Base-by-base conservation (phyloP, 1,284 basidiomycete genomes). In the Papiliotrema nemorosa region DNA sequence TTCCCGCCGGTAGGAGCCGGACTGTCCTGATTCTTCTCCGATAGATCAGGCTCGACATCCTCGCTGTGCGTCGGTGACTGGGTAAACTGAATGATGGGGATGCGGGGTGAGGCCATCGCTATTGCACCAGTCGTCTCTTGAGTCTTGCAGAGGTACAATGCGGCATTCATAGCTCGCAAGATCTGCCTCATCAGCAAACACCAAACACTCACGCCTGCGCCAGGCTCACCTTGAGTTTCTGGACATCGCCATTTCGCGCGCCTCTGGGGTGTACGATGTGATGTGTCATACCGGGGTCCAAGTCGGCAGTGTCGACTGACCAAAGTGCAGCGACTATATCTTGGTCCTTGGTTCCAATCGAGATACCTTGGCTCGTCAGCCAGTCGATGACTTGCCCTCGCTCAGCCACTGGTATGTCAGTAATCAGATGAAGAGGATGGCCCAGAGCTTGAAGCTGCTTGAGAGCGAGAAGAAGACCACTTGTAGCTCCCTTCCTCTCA, bases 371-470 rank as follows among this genome's bases (percentile, higher is more conserved):
- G 27, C 53, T 21, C 2, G 22, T 35, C 12, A 68, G 52, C 64
- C 64, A 69, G 3, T 53, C 44, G 13, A 42, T 27, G 16, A 66
- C 49, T 12, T 47, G 52, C 21, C 49, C 29, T 33, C 50, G 34
- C 22, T 61, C 60, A 10, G 45, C 16, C 22, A 49, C 49, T 3
- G 62, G 49, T 1, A 67, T 57, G 3, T 62, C 57, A 1, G 64
- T 65, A 50, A 71, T 58, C 29, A 71, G 60, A 55, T 71, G 67
- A 2, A 71, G 44, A 2, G 63, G 63, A 44, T 71, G 69, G 4
- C 69, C 69, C 3, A 68, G 46, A 3, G 44, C 49, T 37, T 58
- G 63, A 18, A 71, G 53, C 2, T 42, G 45, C 13, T 48, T 47
- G 14, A 71, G 55, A 9, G 55, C 60, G 3, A 39, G 24, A 10